phyloP scores from a whole-genome alignment of 257 asterid genomes.

The Coffea canephora region DNA sequence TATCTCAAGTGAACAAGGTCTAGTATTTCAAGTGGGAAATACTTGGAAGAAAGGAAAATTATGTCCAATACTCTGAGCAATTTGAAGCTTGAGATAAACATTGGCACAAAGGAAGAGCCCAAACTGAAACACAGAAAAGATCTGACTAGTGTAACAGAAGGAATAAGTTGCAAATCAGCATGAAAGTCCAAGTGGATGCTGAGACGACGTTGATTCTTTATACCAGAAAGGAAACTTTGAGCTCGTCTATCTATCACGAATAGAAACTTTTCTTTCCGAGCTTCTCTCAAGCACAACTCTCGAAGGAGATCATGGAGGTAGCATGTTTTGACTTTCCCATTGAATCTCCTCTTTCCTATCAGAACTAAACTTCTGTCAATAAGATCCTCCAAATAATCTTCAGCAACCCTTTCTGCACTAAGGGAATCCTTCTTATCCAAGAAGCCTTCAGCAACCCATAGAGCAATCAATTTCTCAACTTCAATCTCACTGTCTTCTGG shows the following conservation, averaged over 20 bases:
- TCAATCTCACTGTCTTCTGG: slow-evolving; percentile 37
- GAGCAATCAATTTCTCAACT: slow-evolving; percentile 24
- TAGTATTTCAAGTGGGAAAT: slow-evolving; percentile 25
- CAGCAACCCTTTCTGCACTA: no score
- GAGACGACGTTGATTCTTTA: slow-evolving; percentile 6
- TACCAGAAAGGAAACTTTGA: background rate
- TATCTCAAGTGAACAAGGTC: slow-evolving; percentile 25
- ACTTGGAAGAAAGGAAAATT: slow-evolving; percentile 14
- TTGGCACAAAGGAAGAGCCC: background rate
- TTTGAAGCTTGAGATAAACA: slow-evolving; percentile 15
- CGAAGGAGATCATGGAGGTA: slow-evolving; percentile 35
- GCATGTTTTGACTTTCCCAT: slow-evolving; percentile 33
- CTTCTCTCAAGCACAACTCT: slow-evolving; percentile 34
- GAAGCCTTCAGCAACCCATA: slow-evolving; percentile 32
- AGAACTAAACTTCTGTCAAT: slow-evolving; percentile 7
- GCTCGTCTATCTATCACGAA: background rate
- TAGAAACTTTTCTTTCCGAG: background rate
- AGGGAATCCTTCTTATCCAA: background rate
- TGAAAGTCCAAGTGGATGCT: background rate
- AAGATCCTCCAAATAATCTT: slow-evolving; percentile 22
- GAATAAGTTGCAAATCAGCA: background rate
- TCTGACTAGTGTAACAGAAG: slow-evolving; percentile 9
- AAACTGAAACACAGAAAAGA: background rate
- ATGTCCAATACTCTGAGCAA: slow-evolving; percentile 38
- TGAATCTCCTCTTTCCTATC: slow-evolving; percentile 19